Conservation (phyloP, 352 stramenopile species). For the Phytophthora kernoviae region DNA sequence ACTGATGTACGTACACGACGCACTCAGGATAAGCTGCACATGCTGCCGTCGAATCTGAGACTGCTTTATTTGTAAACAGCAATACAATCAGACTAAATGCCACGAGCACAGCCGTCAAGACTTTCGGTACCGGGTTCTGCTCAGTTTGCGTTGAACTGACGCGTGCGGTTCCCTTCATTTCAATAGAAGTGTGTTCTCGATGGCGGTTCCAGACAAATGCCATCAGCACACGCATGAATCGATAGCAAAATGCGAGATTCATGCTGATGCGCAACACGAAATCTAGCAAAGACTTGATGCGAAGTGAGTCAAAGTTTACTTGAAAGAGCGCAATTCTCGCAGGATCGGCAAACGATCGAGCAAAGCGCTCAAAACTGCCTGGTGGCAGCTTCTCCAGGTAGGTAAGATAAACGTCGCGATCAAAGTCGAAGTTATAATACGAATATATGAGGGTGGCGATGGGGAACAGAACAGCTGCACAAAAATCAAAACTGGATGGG, state of each 20-base stretch:
- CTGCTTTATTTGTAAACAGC: neutral
- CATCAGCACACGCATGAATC: slow-evolving; percentile 11
- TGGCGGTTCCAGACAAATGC: neutral
- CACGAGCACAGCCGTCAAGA: slow-evolving; percentile 1
- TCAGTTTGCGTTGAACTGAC: neutral
- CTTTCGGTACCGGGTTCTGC: slow-evolving; percentile 2
- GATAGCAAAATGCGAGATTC: slow-evolving; percentile 21
- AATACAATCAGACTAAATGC: neutral
- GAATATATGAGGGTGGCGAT: slow-evolving; percentile 28
- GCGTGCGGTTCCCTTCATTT: neutral
- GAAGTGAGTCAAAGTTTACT: slow-evolving; percentile 27
- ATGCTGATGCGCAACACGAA: slow-evolving; percentile 18
- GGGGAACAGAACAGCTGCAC: slow-evolving; percentile 28
- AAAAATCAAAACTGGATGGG: slow-evolving; percentile 29
- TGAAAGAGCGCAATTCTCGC: slow-evolving; percentile 25
- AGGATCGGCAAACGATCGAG: slow-evolving; percentile 24
- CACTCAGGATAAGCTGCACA: slow-evolving; percentile 7
- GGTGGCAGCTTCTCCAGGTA: slow-evolving; percentile 12
- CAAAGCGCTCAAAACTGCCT: slow-evolving; percentile 24
- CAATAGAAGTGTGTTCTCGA: neutral
- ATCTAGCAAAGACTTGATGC: slow-evolving; percentile 9
- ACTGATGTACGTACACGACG: slow-evolving; percentile 12
- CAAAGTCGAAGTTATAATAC: slow-evolving; percentile 29
- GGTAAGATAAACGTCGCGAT: slow-evolving; percentile 23
- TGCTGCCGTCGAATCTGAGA: neutral